phyloP scores from a whole-genome alignment of 2,329 filamentous ascomycete species.

The Venturia nashicola region DNA sequence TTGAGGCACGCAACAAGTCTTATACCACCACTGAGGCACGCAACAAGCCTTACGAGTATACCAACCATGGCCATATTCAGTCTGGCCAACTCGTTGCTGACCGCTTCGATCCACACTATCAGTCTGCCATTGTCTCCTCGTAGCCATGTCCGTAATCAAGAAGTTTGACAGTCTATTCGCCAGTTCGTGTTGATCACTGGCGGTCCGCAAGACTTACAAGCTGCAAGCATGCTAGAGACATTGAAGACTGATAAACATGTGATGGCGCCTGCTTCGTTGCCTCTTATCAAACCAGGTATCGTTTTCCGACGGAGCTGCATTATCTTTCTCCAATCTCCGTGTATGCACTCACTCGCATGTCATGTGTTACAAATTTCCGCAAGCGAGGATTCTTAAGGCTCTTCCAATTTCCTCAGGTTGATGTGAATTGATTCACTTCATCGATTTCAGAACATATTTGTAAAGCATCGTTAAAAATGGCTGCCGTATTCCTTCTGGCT shows the following conservation, averaged over 20 bases:
- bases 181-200: conserved; percentile 26
- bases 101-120: background rate
- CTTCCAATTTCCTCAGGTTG: background rate
- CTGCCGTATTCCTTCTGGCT: background rate
- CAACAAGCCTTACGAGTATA: background rate
- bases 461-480: background rate
- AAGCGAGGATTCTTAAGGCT: background rate
- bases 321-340: background rate
- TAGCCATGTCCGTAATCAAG: conserved; percentile 20
- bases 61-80: background rate
- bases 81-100: background rate
- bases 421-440: background rate
- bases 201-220: conserved; percentile 17
- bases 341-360: background rate
- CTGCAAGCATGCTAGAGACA: background rate
- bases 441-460: background rate
- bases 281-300: background rate
- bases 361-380: background rate
- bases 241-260: background rate
- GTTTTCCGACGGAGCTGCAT: background rate
- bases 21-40: too few relatives aligned
- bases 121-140: background rate
- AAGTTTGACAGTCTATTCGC: conserved; percentile 23
- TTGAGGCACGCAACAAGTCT: background rate
- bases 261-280: background rate